A percentile compares a stretch with the other conserved stretches of the same genome.
These are phyloP conservation scores for Cladosporium colombiae DNA, from an alignment of 2,329 filamentous ascomycete species.

Conservation along the genomic window DNA sequence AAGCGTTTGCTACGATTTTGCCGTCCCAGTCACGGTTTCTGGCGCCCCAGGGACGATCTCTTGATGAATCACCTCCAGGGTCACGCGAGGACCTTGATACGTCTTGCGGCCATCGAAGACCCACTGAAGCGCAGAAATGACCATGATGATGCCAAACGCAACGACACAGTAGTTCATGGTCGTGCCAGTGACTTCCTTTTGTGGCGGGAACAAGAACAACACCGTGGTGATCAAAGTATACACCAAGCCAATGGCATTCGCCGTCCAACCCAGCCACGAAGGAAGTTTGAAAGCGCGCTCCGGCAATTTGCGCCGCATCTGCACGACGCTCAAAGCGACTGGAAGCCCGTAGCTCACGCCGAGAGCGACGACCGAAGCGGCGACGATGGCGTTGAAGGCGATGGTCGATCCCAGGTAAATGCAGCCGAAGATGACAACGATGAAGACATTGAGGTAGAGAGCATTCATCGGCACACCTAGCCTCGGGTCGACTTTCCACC, in stretches of 20 bases:
- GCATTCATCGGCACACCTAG: conserved; percentile 68
- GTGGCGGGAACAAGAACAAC: conserved; percentile 70
- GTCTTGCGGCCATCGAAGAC: conserved; percentile 60
- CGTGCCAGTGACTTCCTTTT: conserved; percentile 58
- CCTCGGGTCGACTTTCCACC: conserved; percentile 61
- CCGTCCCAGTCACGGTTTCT: not conserved
- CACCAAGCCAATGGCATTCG: conserved; percentile 57
- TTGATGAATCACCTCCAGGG: not conserved
- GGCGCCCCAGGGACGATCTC: not conserved
- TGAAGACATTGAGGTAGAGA: conserved; percentile 59
- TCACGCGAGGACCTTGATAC: conserved; percentile 48
- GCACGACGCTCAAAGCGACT: conserved; percentile 64
- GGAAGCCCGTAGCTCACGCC: conserved; percentile 71
- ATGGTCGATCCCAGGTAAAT: conserved; percentile 68
- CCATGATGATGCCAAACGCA: conserved; percentile 55
- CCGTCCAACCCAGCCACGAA: conserved; percentile 56
- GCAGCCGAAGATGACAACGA: conserved; percentile 68
- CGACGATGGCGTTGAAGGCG: conserved; percentile 72
- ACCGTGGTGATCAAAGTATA: conserved; percentile 68
- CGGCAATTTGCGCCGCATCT: conserved; percentile 64
- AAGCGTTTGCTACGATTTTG: not conserved
- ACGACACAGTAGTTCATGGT: conserved; percentile 64
- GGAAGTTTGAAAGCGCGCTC: conserved; percentile 58
- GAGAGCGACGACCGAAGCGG: conserved; percentile 68
- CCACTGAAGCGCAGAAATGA: conserved; percentile 58